Conservation (phyloP, 805 yeast genomes). For the Brettanomyces naardenensis region DNA sequence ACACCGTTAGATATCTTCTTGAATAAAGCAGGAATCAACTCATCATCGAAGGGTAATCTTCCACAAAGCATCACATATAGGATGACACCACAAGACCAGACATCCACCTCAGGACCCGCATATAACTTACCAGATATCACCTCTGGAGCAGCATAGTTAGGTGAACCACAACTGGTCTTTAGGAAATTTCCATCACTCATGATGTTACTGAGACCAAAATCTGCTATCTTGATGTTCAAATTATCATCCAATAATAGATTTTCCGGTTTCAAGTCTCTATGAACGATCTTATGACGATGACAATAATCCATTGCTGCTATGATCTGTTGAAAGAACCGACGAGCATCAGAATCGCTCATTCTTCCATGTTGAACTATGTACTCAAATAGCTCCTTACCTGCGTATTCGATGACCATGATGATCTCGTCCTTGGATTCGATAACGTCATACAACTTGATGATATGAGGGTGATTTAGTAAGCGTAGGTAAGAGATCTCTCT, state of each 20-base stretch:
- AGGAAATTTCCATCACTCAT: conserved; percentile 97
- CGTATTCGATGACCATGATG: conserved; percentile 94
- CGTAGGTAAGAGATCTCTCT: conserved; percentile 88
- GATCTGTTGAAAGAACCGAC: conserved; percentile 92
- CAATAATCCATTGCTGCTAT: conserved; percentile 96
- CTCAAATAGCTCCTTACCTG: conserved; percentile 93
- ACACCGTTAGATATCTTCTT: conserved; percentile 91
- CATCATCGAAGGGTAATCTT: conserved; percentile 92
- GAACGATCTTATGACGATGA: conserved; percentile 93
- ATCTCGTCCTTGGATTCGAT: conserved; percentile 93
- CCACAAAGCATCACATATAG: conserved; percentile 95
- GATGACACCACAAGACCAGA: conserved; percentile 96
- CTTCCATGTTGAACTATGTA: conserved; percentile 91
- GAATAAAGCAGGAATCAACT: conserved; percentile 88
- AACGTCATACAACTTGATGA: conserved; percentile 90
- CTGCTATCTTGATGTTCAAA: conserved; percentile 90
- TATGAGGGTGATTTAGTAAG: conserved; percentile 88
- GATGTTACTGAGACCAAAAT: conserved; percentile 87
- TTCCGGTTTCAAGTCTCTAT: conserved; percentile 94
- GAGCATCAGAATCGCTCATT: conserved; percentile 86
- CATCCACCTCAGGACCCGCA: conserved; percentile 98
- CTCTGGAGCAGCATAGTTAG: conserved; percentile 97
- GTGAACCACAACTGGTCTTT: conserved; percentile 93
- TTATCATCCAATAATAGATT: conserved; percentile 83
- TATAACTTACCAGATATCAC: conserved; percentile 90